These are phyloP conservation scores for Leccinum sublutescens DNA, from an alignment of 768 basidiomycete species.

Conservation along the genomic window DNA sequence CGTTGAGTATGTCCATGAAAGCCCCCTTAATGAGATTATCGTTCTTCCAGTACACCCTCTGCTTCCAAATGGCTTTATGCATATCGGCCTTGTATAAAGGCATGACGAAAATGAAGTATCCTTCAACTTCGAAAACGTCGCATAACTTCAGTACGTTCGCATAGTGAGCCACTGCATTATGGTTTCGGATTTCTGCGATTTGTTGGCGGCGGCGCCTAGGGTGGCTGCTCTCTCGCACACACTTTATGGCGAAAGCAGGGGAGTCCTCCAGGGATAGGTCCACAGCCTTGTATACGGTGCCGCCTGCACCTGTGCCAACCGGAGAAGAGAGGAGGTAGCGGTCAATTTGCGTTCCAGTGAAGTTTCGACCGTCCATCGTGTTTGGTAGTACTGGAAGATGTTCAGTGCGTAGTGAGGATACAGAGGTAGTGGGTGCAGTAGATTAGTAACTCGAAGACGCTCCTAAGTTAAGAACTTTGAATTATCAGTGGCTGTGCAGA, in stretches of 20 bases:
- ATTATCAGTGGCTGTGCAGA: neutral
- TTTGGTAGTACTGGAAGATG: neutral
- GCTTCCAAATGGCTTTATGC: constrained; percentile 54
- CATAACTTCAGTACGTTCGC: constrained; percentile 67
- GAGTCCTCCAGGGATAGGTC: constrained; percentile 43
- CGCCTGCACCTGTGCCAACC: constrained; percentile 75
- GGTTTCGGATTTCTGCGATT: constrained; percentile 61
- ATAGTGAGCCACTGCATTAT: constrained; percentile 40
- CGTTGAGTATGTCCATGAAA: constrained; percentile 77
- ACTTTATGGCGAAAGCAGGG: constrained; percentile 69
- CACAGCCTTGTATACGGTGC: constrained; percentile 72
- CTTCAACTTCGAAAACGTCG: constrained; percentile 54
- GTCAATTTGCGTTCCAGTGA: constrained; percentile 52
- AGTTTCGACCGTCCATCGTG: constrained; percentile 35
- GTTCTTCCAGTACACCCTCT: constrained; percentile 51
- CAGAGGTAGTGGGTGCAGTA: too few relatives aligned
- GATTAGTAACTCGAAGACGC: too few relatives aligned
- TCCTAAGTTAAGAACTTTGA: too few relatives aligned
- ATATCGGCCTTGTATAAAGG: constrained; percentile 65
- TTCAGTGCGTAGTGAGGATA: too few relatives aligned
- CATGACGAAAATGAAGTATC: constrained; percentile 65
- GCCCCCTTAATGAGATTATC: constrained; percentile 58
- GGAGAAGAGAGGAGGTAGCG: constrained; percentile 59
- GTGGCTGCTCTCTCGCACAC: constrained; percentile 52
- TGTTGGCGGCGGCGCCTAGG: constrained; percentile 59